Percentiles rank a stretch among this genome's conserved stretches.
phyloP scores from a whole-genome alignment of 805 yeast genomes.

The Isabelozyma pseudorhagii region DNA sequence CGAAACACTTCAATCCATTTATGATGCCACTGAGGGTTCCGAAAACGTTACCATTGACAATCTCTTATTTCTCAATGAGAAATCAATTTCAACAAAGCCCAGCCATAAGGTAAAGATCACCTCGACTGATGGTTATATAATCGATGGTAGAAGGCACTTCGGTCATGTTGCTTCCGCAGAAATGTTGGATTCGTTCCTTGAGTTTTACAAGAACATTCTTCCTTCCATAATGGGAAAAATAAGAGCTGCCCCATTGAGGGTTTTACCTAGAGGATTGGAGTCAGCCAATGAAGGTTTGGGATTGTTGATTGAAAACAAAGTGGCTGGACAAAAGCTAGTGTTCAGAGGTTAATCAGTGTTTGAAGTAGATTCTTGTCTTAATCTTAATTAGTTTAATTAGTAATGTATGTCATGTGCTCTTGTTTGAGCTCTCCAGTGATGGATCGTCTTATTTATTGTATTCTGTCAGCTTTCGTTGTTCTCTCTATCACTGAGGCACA shows the following conservation, averaged over 20 bases:
- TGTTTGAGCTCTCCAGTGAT: too few relatives aligned
- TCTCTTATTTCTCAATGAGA: conserved; percentile 11
- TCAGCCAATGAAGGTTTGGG: neutral
- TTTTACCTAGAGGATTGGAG: neutral
- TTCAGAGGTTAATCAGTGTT: neutral
- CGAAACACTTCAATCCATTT: conserved; percentile 20
- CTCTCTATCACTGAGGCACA: too few relatives aligned
- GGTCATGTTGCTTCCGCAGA: conserved; percentile 4
- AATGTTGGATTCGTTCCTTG: conserved; percentile 1
- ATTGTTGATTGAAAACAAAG: neutral
- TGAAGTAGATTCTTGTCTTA: too few relatives aligned
- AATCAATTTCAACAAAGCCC: conserved; percentile 5
- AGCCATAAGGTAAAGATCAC: conserved; percentile 9
- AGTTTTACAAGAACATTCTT: neutral
- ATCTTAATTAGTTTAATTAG: too few relatives aligned
- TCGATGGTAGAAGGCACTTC: conserved; percentile 7
- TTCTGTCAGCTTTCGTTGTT: too few relatives aligned
- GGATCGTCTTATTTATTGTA: too few relatives aligned
- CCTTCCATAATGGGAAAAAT: neutral
- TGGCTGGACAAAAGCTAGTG: neutral
- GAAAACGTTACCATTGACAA: conserved; percentile 16
- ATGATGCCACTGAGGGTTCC: conserved; percentile 26
- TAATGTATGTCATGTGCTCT: too few relatives aligned
- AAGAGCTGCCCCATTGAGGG: neutral
- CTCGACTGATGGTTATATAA: conserved; percentile 12